phyloP scores from a whole-genome alignment of 2,329 filamentous ascomycete genomes.

The Arthrinium phaeospermum region DNA sequence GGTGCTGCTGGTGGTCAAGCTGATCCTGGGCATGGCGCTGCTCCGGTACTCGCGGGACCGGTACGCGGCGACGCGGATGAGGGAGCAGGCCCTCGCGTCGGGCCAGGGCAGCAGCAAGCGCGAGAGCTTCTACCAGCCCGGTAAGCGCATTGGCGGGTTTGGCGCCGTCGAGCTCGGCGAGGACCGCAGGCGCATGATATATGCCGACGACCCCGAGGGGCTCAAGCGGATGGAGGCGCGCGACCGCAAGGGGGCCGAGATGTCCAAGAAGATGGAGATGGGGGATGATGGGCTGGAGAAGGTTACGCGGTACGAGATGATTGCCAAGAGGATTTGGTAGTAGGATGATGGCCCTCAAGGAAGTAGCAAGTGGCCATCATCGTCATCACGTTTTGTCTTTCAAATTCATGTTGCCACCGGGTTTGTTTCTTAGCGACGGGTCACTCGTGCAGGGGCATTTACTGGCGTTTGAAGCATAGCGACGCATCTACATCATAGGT shows the following conservation, averaged over 20 bases:
- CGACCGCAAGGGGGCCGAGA: slow-evolving; percentile 67
- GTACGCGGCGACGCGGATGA: slow-evolving; percentile 80
- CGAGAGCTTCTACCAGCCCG: slow-evolving; percentile 69
- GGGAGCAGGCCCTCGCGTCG: slow-evolving; percentile 59
- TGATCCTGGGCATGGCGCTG: slow-evolving; percentile 86
- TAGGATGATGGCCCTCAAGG: background rate
- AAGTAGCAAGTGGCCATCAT: no score
- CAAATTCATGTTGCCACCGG: no score
- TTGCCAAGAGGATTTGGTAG: slow-evolving; percentile 95
- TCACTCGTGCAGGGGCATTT: background rate
- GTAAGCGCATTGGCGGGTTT: slow-evolving; percentile 79
- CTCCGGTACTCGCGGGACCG: slow-evolving; percentile 79
- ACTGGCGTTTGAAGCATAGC: slow-evolving; percentile 5
- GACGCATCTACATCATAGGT: background rate
- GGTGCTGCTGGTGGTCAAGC: slow-evolving; percentile 81
- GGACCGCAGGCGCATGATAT: slow-evolving; percentile 84
- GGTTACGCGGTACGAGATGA: slow-evolving; percentile 86
- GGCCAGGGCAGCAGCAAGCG: slow-evolving; percentile 50
- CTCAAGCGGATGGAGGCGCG: slow-evolving; percentile 66
- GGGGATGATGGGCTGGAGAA: slow-evolving; percentile 62
- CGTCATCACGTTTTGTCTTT: background rate
- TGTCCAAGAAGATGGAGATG: slow-evolving; percentile 53
- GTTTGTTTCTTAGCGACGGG: background rate
- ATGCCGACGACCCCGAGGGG: slow-evolving; percentile 80
- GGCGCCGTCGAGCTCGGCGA: slow-evolving; percentile 89